These are phyloP conservation scores for Lachnellula subtilissima DNA, from an alignment of 2,329 filamentous ascomycete species.

Conservation along the genomic window DNA sequence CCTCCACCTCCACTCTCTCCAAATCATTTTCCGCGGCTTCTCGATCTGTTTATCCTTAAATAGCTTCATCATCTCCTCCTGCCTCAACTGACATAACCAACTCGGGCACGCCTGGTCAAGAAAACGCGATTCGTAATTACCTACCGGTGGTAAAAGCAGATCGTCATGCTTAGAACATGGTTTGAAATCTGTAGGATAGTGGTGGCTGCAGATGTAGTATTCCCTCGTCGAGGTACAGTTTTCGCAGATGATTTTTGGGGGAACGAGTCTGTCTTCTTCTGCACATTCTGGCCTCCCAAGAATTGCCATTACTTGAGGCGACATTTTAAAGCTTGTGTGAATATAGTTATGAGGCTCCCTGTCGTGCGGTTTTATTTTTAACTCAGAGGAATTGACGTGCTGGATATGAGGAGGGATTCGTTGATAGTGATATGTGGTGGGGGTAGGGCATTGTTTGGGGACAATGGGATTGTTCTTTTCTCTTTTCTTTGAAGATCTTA, in stretches of 20 bases:
- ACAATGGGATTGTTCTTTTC: too few relatives aligned
- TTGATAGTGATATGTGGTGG: too few relatives aligned
- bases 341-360: too few relatives aligned
- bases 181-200: not conserved
- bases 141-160: not conserved
- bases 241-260: not conserved
- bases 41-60: not conserved
- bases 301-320: not conserved
- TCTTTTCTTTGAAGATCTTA: too few relatives aligned
- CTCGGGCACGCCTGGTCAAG: not conserved
- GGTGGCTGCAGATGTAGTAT: not conserved
- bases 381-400: too few relatives aligned
- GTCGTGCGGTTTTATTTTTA: too few relatives aligned
- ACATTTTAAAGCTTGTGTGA: too few relatives aligned
- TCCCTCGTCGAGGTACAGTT: not conserved
- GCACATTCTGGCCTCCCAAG: not conserved
- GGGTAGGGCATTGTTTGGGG: too few relatives aligned
- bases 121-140: not conserved
- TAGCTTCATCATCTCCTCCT: not conserved
- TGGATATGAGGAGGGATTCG: too few relatives aligned
- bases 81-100: not conserved
- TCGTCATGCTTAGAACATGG: not conserved
- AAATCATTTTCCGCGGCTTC: not conserved
- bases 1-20: too few relatives aligned
- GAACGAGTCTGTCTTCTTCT: not conserved